Evolutionary conservation across 768 basidiomycete genomes (phyloP).

Genomic region (Amanita pallidorosea): DNA sequence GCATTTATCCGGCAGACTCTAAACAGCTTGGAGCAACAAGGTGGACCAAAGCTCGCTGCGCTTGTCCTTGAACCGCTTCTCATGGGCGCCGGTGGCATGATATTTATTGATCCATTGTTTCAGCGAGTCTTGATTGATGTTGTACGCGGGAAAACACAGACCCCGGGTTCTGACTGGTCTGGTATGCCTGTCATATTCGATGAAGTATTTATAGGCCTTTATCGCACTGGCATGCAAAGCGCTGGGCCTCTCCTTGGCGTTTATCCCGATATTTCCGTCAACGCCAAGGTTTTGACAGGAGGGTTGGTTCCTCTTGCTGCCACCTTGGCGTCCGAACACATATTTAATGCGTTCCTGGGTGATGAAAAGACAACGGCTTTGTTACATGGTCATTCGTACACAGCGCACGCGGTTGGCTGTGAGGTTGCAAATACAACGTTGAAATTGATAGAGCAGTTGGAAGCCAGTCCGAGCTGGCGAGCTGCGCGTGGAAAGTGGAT

Average conservation of each 20-base stretch:
- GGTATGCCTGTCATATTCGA: constrained; percentile 90
- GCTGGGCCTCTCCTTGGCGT: constrained; percentile 56
- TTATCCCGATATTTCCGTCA: constrained; percentile 79
- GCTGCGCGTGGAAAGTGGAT: constrained; percentile 53
- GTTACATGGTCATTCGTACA: constrained; percentile 93
- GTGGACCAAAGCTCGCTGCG: constrained; percentile 46
- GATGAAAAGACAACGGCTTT: constrained; percentile 75
- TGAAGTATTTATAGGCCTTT: constrained; percentile 92
- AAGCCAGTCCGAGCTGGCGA: constrained; percentile 45
- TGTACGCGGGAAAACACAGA: constrained; percentile 37
- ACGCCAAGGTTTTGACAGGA: constrained; percentile 91
- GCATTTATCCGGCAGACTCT: constrained; percentile 45
- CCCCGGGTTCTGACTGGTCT: constrained; percentile 28
- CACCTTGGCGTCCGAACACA: constrained; percentile 70
- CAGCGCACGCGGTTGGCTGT: constrained; percentile 89
- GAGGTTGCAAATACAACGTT: constrained; percentile 82
- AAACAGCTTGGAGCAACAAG: constrained; percentile 27
- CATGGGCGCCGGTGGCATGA: constrained; percentile 95
- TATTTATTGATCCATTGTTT: constrained; percentile 95
- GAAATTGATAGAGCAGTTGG: constrained; percentile 43
- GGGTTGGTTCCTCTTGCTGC: constrained; percentile 81
- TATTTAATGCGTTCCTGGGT: constrained; percentile 74
- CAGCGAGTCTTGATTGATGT: constrained; percentile 80
- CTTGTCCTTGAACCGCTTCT: constrained; percentile 86
- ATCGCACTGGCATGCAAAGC: constrained; percentile 71